Evolutionary conservation across 1,139 yeast species (phyloP), one percentile per base, ranked within the genome.

Genomic region (Taphrina populina): DNA sequence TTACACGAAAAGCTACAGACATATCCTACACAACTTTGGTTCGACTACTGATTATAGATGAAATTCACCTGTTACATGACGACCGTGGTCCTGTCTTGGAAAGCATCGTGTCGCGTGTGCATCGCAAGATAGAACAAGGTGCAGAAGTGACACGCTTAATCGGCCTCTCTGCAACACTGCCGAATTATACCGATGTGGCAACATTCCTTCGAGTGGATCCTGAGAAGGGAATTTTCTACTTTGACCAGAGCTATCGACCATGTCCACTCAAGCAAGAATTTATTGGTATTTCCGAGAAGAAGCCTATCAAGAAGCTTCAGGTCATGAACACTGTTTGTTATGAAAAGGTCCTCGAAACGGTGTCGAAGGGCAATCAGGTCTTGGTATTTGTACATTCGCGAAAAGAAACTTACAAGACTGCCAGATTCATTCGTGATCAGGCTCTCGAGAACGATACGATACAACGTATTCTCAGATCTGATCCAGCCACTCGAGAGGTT

Each of bases 61-160:
- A 92, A 70, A 84, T 92, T 60, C 98, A 92, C 73, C 74, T 92
- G 58, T 74, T 92, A 63, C 96, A 92, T 67, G 98, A 92, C 66
- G 88, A 84, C 63, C 81, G 98, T 73, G 98, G 98, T 3, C 96
- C 97, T 0, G 97, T 90, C 0, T 66, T 92, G 55, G 98, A 92
- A 67, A 81, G 85, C 65, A 83, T 92, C 51, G 92, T 92, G 2
- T 80, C 95, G 2, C 76, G 98, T 64, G 78, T 87, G 0, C 65
- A 82, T 32, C 71, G 87, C 59, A 73, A 74, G 44, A 67, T 70
- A 1, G 78, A 76, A 55, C 70, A 72, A 64, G 75, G 65, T 24
- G 70, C 62, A 15, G 76, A 76, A 5, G 70, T 73, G 2, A 81
- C 81, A 0, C 74, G 98, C 60, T 69, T 92, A 10, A 82, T 92